Evolutionary conservation across 106 monocot species (phyloP).

Genomic region (Dioscorea zingiberensis): DNA sequence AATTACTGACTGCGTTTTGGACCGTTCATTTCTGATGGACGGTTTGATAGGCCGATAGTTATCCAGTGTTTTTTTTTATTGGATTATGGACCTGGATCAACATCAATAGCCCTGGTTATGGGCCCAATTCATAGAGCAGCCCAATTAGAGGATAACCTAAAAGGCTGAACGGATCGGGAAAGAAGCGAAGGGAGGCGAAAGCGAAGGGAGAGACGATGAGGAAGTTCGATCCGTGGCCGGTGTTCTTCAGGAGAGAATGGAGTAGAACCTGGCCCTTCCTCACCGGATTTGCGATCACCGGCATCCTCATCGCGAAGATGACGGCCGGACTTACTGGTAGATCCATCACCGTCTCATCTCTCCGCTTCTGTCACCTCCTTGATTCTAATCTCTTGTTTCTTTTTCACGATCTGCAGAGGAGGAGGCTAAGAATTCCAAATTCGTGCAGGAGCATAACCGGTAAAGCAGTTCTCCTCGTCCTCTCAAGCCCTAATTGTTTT

Average conservation of each 20-base stretch:
- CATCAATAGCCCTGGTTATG: too few relatives aligned
- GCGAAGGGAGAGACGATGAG: conserved; percentile 24
- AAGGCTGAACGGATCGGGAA: neutral
- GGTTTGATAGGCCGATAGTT: neutral
- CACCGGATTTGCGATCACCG: conserved; percentile 51
- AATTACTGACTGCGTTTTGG: neutral
- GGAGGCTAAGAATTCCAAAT: conserved; percentile 49
- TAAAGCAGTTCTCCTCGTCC: neutral
- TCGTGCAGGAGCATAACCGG: conserved; percentile 53
- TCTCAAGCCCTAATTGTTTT: too few relatives aligned
- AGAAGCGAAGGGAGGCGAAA: neutral
- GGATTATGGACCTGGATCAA: too few relatives aligned
- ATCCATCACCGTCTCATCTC: neutral
- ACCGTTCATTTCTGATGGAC: neutral
- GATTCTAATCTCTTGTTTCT: neutral
- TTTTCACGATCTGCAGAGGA: conserved; percentile 21
- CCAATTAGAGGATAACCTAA: neutral
- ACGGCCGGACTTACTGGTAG: conserved; percentile 43
- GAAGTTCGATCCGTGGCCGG: conserved; percentile 62
- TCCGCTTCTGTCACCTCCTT: neutral
- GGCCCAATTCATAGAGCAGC: neutral
- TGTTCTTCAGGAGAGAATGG: conserved; percentile 52
- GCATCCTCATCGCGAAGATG: conserved; percentile 38
- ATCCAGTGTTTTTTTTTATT: too few relatives aligned
- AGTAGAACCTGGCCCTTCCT: conserved; percentile 55